A percentile compares a stretch with the other conserved stretches of the same genome.
These are phyloP conservation scores for Metschnikowia colocasiae DNA, from an alignment of 805 yeast genomes.

Conservation along the genomic window DNA sequence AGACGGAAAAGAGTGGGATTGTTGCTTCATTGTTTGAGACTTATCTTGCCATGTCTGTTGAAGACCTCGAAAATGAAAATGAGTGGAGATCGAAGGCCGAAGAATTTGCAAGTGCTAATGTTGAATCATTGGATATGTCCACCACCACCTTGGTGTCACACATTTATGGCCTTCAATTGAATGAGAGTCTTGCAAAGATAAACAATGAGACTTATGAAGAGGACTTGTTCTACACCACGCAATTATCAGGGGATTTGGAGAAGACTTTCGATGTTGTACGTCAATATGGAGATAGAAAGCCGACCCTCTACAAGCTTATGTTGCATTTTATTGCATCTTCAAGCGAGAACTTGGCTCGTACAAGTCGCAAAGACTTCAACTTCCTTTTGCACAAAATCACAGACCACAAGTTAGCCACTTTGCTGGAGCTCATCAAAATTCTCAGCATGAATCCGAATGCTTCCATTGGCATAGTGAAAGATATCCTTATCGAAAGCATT, in stretches of 20 bases:
- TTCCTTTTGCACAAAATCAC: conserved; percentile 53
- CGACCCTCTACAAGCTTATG: conserved; percentile 63
- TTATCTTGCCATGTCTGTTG: conserved; percentile 58
- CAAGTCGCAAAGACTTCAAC: conserved; percentile 49
- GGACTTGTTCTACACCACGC: conserved; percentile 55
- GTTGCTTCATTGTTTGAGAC: conserved; percentile 77
- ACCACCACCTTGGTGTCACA: conserved; percentile 56
- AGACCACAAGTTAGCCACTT: conserved; percentile 53
- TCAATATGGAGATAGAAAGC: conserved; percentile 58
- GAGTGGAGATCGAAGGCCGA: conserved; percentile 69
- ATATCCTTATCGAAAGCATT: conserved; percentile 60
- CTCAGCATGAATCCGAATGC: conserved; percentile 60
- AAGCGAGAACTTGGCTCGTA: conserved; percentile 45
- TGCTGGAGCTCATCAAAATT: conserved; percentile 72
- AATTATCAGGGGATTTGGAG: conserved; percentile 53
- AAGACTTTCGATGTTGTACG: conserved; percentile 56
- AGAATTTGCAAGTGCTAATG: conserved; percentile 44
- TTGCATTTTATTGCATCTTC: conserved; percentile 60
- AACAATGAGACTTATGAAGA: conserved; percentile 45
- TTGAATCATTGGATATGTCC: conserved; percentile 51
- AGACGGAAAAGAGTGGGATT: conserved; percentile 67
- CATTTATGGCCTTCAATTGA: conserved; percentile 44
- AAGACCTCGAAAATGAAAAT: conserved; percentile 26
- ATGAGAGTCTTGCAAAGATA: conserved; percentile 41
- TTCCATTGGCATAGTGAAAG: conserved; percentile 68